A percentile compares a stretch with the other conserved stretches of the same genome.
Conservation (phyloP, 352 stramenopile genomes). For the Pythium dissotocum region DNA sequence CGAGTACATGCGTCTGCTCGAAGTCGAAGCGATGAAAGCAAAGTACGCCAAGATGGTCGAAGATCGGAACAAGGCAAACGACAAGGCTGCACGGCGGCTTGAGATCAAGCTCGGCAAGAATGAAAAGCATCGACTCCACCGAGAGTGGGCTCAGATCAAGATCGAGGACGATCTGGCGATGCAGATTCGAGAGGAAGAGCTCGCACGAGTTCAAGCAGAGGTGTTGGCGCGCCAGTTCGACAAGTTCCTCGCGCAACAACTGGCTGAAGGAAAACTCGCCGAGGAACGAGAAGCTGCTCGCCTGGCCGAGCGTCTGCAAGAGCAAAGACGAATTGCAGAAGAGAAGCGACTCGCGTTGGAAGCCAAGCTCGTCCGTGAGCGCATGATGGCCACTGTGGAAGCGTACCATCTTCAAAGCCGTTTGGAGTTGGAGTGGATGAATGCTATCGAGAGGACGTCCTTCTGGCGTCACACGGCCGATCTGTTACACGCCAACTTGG, state of each 20-base stretch:
- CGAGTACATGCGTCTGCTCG: conserved; percentile 62
- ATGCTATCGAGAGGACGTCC: conserved; percentile 37
- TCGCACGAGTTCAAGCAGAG: conserved; percentile 41
- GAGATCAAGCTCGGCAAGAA: conserved; percentile 84
- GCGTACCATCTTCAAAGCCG: conserved; percentile 39
- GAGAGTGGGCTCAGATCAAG: conserved; percentile 70
- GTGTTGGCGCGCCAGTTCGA: conserved; percentile 59
- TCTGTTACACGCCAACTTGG: conserved; percentile 35
- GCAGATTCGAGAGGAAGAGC: conserved; percentile 56
- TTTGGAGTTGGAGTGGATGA: conserved; percentile 53
- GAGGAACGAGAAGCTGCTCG: conserved; percentile 48
- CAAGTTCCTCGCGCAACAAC: conserved; percentile 63
- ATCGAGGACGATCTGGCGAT: conserved; percentile 61
- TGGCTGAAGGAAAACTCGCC: conserved; percentile 45
- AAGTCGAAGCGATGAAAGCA: conserved; percentile 70
- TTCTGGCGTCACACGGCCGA: conserved; percentile 38
- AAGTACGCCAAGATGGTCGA: conserved; percentile 75
- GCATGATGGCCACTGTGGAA: conserved; percentile 65
- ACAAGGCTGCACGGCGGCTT: conserved; percentile 63
- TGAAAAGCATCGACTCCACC: conserved; percentile 70
- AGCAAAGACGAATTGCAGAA: conserved; percentile 46
- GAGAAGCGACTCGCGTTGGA: conserved; percentile 49
- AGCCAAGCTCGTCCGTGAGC: conserved; percentile 58
- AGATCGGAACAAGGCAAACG: conserved; percentile 56
- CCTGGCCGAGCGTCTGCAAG: conserved; percentile 41